Evolutionary conservation across 2,329 filamentous ascomycete genomes (phyloP), one percentile per base, ranked within the genome.

Genomic region (Colletotrichum tropicale): DNA sequence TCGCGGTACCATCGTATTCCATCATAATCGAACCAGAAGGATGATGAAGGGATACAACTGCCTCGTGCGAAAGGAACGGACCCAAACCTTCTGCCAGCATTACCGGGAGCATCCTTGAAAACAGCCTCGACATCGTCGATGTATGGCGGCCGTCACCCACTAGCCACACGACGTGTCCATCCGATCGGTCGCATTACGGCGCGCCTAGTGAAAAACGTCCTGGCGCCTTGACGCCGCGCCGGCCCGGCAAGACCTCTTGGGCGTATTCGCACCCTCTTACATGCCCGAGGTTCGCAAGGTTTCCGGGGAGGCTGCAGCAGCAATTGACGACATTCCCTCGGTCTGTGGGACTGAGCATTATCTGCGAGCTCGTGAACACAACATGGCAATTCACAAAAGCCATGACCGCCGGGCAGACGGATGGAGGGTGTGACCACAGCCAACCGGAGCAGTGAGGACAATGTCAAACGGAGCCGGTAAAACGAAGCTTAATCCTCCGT

Each of bases 161-260:
- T 48, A 61, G 55, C 69, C 72, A 56, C 24, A 43, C 26, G 48
- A 34, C 38, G 55, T 67, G 38, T 58, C 69, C 69, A 26, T 62
- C 36, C 55, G 52, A 72, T 62, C 55, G 30, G 30, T 71, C 55
- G 15, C 55, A 64, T 32, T 38, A 38, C 36, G 26, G 55, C 38
- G 62, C 43, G 62, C n/a, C 21, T 55, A 52, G 21, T 34, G 43
- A 26, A 36, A 28, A 65, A 55, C 38, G 58, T 15, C 36, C 48
- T 36, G 24, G 34, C 30, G 69, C 68, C 38, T 26, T 71, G 69
- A 66, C 67, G 36, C 72, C 68, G 72, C 34, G 68, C 68, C 72
- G 61, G 48, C 34, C 64, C 62, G 69, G 56, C 56, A 56, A 24
- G 56, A 61, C 64, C 66, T 52, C n/a, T 52, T 65, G 60, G 58